phyloP scores from a whole-genome alignment of 2,329 filamentous ascomycete species.

The Monilinia vaccinii-corymbosi region DNA sequence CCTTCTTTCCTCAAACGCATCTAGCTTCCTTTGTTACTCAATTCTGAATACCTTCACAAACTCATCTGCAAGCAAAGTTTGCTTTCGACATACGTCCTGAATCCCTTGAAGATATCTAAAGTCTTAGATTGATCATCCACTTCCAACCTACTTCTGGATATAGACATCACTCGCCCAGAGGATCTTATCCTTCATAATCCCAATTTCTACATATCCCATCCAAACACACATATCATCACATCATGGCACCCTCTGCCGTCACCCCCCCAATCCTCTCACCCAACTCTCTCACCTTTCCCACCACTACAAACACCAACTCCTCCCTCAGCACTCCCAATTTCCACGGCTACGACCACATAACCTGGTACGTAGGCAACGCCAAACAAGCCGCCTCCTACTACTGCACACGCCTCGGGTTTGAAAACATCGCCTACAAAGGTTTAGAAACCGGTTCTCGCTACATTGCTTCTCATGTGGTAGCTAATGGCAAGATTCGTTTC shows the following conservation, averaged over 20 bases:
- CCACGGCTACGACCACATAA: constrained; percentile 83
- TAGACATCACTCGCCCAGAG: constrained; percentile 2
- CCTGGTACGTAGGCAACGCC: constrained; percentile 95
- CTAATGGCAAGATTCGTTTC: constrained; percentile 68
- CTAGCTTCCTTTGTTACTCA: neutral
- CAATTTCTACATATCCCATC: neutral
- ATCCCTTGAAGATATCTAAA: neutral
- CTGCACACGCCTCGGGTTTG: constrained; percentile 78
- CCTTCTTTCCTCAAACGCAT: neutral
- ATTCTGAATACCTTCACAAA: neutral
- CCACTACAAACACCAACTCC: constrained; percentile 11
- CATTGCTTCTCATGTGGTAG: constrained; percentile 75
- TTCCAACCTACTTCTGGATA: neutral
- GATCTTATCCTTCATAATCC: neutral
- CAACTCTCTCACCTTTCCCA: constrained; percentile 30
- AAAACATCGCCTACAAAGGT: constrained; percentile 71
- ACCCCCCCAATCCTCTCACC: constrained; percentile 14
- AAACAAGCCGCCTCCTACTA: constrained; percentile 92
- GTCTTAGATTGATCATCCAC: neutral
- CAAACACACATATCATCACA: neutral
- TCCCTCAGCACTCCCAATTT: constrained; percentile 42
- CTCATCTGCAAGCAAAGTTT: neutral
- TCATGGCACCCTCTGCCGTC: constrained; percentile 23
- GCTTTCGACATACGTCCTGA: neutral
- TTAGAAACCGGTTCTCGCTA: constrained; percentile 79